These are phyloP conservation scores for Acanthamoeba culbertsoni DNA, from an alignment of 208 protist species.

Conservation along the genomic window DNA sequence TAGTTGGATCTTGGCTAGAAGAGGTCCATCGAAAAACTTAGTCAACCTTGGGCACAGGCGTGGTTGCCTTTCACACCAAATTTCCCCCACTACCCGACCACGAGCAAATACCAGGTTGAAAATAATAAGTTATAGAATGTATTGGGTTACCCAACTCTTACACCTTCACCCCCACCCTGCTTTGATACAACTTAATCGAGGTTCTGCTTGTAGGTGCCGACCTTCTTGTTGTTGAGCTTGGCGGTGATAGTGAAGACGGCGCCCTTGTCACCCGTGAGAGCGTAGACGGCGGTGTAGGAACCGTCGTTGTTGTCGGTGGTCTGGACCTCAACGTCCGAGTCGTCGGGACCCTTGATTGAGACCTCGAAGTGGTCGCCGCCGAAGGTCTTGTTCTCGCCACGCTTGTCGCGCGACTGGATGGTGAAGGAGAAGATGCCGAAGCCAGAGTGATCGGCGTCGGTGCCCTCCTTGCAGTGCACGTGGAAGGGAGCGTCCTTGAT, in stretches of 20 bases:
- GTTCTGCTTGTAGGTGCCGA: slow-evolving; percentile 61
- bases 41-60: too few relatives aligned
- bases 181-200: neutral
- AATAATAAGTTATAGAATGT: too few relatives aligned
- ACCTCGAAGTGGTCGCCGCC: slow-evolving; percentile 75
- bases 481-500: slow-evolving; percentile 79
- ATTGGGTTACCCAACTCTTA: too few relatives aligned
- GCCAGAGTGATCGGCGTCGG: slow-evolving; percentile 63
- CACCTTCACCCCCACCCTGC: too few relatives aligned
- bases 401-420: slow-evolving; percentile 73
- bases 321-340: slow-evolving; percentile 60
- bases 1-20: too few relatives aligned
- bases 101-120: too few relatives aligned
- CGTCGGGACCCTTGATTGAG: slow-evolving; percentile 72
- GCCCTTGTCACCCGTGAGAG: slow-evolving; percentile 56
- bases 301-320: slow-evolving; percentile 67
- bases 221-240: slow-evolving; percentile 59
- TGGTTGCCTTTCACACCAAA: too few relatives aligned
- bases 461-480: slow-evolving; percentile 71
- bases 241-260: slow-evolving; percentile 50
- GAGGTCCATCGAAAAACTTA: too few relatives aligned
- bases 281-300: slow-evolving; percentile 67
- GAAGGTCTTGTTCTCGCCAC: slow-evolving; percentile 66
- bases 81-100: too few relatives aligned
- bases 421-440: slow-evolving; percentile 77